These are phyloP conservation scores for Solanum boliviense DNA, from an alignment of 257 asterid genomes.

Conservation along the genomic window DNA sequence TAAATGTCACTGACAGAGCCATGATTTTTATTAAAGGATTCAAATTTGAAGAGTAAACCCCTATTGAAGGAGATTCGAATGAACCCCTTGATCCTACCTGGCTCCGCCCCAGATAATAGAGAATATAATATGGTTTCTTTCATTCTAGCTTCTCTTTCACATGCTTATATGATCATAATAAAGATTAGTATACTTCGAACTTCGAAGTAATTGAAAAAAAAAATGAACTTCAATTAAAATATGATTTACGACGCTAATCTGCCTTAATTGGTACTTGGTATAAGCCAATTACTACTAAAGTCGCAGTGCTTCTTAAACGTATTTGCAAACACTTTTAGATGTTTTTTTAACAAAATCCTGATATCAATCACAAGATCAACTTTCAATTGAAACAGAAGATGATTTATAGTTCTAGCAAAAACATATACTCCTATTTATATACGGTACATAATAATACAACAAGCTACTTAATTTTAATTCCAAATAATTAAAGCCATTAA, in stretches of 20 bases:
- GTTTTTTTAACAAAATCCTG: too few species aligned
- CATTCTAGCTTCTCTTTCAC: neutral
- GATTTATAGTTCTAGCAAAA: too few species aligned
- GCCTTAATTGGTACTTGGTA: neutral
- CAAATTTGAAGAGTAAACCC: too few species aligned
- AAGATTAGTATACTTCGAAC: neutral
- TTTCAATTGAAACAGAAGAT: too few species aligned
- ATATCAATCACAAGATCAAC: too few species aligned
- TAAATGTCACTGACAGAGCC: neutral
- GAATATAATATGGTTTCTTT: neutral
- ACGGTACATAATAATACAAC: neutral
- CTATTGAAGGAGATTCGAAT: too few species aligned
- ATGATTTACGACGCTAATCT: neutral
- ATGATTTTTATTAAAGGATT: too few species aligned
- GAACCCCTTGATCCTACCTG: neutral
- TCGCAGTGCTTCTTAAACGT: neutral
- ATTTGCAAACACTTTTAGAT: too few species aligned
- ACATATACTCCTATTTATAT: too few species aligned
- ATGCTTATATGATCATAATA: neutral
- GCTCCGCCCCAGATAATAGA: neutral
- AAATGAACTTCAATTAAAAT: too few species aligned
- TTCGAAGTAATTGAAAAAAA: too few species aligned
- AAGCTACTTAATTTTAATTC: neutral
- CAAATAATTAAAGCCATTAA: neutral
- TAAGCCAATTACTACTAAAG: neutral